Evolutionary conservation across 2,329 filamentous ascomycete species (phyloP), one percentile per base, ranked within the genome.

Genomic region (Orbilia javanica): DNA sequence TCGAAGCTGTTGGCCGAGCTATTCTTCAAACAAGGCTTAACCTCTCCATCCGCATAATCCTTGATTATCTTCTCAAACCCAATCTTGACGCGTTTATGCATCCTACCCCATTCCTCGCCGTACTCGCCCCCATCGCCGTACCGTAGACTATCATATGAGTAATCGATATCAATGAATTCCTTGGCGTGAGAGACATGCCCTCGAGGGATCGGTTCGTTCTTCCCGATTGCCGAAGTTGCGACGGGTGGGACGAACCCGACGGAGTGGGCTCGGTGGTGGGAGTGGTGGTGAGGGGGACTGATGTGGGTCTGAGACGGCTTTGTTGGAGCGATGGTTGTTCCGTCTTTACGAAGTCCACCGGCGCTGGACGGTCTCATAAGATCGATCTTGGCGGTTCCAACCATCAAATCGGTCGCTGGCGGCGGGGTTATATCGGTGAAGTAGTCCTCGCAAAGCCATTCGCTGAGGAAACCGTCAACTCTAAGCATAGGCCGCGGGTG

Each of bases 401-500:
- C 87, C 93, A 99, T 96, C 85, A 96, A 88, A 3, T 91, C 89
- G 2, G 93, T 95, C 50, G 90, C 89, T 0, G 96, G 96, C 10
- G 96, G 96, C 2, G 94, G 93, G 0, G 92, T 95, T 80, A 97
- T 97, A 65, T 92, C 88, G 79, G 97, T 94, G 82, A 95, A 99
- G 84, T 99, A 99, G 82, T 94, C 91, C 0, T 94, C 93, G 1
- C 92, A 93, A 31, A 98, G 87, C 96, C 96, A 99, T 86, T 99
- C 96, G 60, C 96, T 95, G 0, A 99, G 87, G 82, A 96, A 97
- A 0, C 94, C 92, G 84, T 99, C 96, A 4, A 99, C 88, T 0
- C 96, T 91, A 57, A 99, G 85, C 63, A 78, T 78, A 0, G 74
- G 74, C 3, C 74, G 67, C 18, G 74, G 74, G 22, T 72, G 62